A percentile compares a stretch with the other conserved stretches of the same genome.
Evolutionary conservation across 176 grass and related monocot species (phyloP).

Genomic region (Aegilops bicornis): DNA sequence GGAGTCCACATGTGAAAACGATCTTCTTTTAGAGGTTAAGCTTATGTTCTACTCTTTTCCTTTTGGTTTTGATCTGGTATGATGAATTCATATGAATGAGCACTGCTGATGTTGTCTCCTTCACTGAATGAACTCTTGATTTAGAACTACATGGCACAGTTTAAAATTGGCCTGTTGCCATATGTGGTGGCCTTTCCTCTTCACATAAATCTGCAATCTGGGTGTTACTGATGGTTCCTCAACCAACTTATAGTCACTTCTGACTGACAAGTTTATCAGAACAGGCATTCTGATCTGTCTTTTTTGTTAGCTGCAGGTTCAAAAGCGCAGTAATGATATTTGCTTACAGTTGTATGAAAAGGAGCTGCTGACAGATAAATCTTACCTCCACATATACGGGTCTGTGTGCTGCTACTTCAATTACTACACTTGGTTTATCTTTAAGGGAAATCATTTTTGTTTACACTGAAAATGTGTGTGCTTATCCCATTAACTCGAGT

Average conservation of each 20-base stretch:
- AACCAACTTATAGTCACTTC: slow-evolving; percentile 10
- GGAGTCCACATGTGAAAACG: slow-evolving; percentile 55
- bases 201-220: background rate
- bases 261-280: background rate
- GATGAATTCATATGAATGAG: slow-evolving; percentile 22
- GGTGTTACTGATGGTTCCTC: slow-evolving; percentile 10
- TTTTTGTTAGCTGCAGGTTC: slow-evolving; percentile 56
- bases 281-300: background rate
- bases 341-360: slow-evolving; percentile 93
- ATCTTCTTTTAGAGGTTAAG: slow-evolving; percentile 85
- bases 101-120: slow-evolving; percentile 1
- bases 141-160: background rate
- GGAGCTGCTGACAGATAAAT: slow-evolving; percentile 86
- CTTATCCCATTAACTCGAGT: background rate
- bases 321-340: slow-evolving; percentile 81
- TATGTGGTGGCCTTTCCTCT: background rate
- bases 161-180: background rate
- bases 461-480: slow-evolving; percentile 14
- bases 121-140: background rate
- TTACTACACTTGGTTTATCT: background rate
- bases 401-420: slow-evolving; percentile 27
- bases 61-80: slow-evolving; percentile 33
- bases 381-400: slow-evolving; percentile 88
- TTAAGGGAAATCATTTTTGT: background rate
- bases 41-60: slow-evolving; percentile 11